These are phyloP conservation scores for Collybia nuda DNA, from an alignment of 768 basidiomycete species.

Conservation along the genomic window DNA sequence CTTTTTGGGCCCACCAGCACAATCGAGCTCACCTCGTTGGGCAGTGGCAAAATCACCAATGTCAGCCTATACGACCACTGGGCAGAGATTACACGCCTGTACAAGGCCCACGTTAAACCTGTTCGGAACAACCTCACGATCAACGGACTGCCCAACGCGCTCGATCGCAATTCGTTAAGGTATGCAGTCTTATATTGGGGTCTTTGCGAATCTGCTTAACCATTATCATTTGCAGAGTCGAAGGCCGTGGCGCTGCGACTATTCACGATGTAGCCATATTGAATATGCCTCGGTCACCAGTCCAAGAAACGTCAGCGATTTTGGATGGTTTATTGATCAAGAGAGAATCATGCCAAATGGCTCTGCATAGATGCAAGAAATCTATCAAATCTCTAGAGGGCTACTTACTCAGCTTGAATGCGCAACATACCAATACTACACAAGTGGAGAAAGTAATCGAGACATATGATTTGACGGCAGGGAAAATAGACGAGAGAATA, in stretches of 20 bases:
- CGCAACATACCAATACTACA: conserved; percentile 19
- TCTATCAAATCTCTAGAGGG: conserved; percentile 20
- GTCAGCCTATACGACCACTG: conserved; percentile 34
- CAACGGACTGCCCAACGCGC: conserved; percentile 26
- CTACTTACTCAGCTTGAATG: conserved; percentile 24
- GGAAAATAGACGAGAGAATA: conserved; percentile 23
- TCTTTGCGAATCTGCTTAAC: background rate
- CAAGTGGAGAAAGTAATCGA: conserved; percentile 16
- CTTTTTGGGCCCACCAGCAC: conserved; percentile 7
- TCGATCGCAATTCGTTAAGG: conserved; percentile 31
- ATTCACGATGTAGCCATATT: conserved; percentile 36
- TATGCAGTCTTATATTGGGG: conserved; percentile 7
- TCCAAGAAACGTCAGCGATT: conserved; percentile 17
- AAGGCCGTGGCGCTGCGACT: conserved; percentile 31
- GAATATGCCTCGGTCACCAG: conserved; percentile 4
- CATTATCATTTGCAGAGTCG: conserved; percentile 20
- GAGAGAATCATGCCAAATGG: conserved; percentile 15
- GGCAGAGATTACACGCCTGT: conserved; percentile 34
- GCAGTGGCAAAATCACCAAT: conserved; percentile 30
- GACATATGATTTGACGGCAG: conserved; percentile 20
- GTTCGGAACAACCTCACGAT: conserved; percentile 34
- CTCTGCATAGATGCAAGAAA: conserved; percentile 21
- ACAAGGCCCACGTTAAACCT: conserved; percentile 25
- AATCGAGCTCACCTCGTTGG: conserved; percentile 20
- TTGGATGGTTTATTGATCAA: conserved; percentile 16